Evolutionary conservation across 2,329 filamentous ascomycete genomes (phyloP).

Genomic region (Aschersonia sp.): DNA sequence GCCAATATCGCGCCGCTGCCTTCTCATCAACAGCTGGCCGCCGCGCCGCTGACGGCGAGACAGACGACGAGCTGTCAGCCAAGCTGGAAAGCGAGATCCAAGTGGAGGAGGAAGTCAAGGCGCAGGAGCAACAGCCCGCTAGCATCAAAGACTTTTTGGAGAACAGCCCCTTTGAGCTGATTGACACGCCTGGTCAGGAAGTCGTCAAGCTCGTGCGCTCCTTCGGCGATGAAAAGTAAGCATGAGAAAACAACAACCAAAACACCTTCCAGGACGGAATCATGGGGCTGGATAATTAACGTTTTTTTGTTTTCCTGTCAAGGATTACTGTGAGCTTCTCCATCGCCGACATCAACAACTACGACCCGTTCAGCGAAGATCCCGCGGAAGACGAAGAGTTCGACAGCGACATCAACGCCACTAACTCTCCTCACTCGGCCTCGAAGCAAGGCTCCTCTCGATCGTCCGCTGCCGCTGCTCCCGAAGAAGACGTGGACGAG

Average conservation of each 20-base stretch:
- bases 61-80: constrained; percentile 65
- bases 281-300: neutral
- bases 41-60: constrained; percentile 28
- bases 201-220: constrained; percentile 73
- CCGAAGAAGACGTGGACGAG: constrained; percentile 30
- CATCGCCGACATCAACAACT: constrained; percentile 25
- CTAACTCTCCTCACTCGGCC: constrained; percentile 27
- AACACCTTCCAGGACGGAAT: too few species aligned
- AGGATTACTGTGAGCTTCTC: constrained; percentile 30
- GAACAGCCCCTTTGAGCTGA: constrained; percentile 69
- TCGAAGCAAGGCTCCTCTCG: constrained; percentile 32
- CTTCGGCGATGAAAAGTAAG: constrained; percentile 79
- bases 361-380: constrained; percentile 23
- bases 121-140: constrained; percentile 54
- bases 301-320: neutral
- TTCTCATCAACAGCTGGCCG: constrained; percentile 32
- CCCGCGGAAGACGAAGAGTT: constrained; percentile 24
- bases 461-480: constrained; percentile 22
- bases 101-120: constrained; percentile 71
- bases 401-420: constrained; percentile 13
- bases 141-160: constrained; percentile 80
- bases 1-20: constrained; percentile 20
- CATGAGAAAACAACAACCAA: too few species aligned
- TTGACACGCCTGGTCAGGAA: constrained; percentile 73
- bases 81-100: constrained; percentile 77